Evolutionary conservation across 345 rosid species (phyloP), one percentile per base, ranked within the genome.

Genomic region (Sisymbrium irio): DNA sequence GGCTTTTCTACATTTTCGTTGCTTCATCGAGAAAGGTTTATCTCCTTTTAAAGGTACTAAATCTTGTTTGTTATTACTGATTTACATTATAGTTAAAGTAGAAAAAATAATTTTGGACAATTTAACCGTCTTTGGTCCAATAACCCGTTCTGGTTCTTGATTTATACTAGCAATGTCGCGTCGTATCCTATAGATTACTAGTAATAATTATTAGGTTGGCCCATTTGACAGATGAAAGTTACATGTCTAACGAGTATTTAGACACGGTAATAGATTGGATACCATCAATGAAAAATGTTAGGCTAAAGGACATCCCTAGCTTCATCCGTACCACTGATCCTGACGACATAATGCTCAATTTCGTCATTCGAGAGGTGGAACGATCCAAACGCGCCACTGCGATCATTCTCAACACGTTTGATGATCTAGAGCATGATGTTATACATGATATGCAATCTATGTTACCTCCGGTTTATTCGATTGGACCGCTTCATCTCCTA

Each of bases 211-310:
- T 14, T 22, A 22, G 25, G 28, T 49, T 49, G 50, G 54, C 45
- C 28, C 18, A 12, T 36, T 42, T 70, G 27, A 8, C 54, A 81
- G 80, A 78, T 75, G 73, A 65, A 20, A 78, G 65, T n/a, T 46
- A 37, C 30, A 32, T 78, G 18, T 62, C 72, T 15, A 78, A 82
- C 55, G 80, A 81, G 39, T 51, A 75, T 33, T 28, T 79, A 30
- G 85, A 82, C 32, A 72, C 54, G 3, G 35, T 61, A 2, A 55
- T 79, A 35, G 81, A 79, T 60, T 82, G 85, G 85, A 74, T 82
- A 46, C 79, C 83, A 5, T 75, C 75, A 0, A 73, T 82, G 81
- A 62, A 65, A 13, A 53, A 66, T 15, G 51, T 82, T 7, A 68
- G 73, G 1, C 36, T 82, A 12, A 82, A 41, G 49, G 77, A 82